A percentile compares a stretch with the other conserved stretches of the same genome.
phyloP scores from a whole-genome alignment of 129 eudicot genomes.

The Chrysanthemum lavandulifolium region DNA sequence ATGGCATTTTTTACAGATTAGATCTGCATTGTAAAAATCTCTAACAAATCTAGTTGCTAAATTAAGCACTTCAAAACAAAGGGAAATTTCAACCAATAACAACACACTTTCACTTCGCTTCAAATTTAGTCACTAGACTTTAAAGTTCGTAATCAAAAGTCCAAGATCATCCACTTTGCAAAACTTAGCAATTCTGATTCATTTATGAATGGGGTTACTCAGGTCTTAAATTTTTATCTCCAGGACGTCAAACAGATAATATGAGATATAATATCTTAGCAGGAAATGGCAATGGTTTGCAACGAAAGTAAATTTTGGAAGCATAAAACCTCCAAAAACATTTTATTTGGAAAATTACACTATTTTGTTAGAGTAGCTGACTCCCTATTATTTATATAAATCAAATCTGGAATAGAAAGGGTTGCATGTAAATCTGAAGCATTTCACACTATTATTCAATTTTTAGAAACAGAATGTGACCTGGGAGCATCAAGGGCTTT shows the following conservation, averaged over 20 bases:
- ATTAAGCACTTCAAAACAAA: not conserved
- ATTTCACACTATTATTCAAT: too few species aligned
- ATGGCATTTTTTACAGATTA: slow-evolving; percentile 6
- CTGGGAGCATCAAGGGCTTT: too few species aligned
- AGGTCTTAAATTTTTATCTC: not conserved
- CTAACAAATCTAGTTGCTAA: not conserved
- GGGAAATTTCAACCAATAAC: not conserved
- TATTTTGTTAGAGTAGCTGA: not conserved
- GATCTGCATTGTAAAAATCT: not conserved
- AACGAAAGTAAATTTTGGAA: not conserved
- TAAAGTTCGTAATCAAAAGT: not conserved
- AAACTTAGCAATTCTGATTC: not conserved
- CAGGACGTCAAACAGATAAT: not conserved
- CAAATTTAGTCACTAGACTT: not conserved
- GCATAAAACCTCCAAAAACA: not conserved
- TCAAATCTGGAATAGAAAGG: not conserved
- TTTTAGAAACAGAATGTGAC: too few species aligned
- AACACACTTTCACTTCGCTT: not conserved
- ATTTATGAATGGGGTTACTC: not conserved
- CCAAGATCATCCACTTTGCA: slow-evolving; percentile 5
- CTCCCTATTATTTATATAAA: not conserved
- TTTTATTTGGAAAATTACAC: not conserved
- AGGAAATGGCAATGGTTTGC: not conserved
- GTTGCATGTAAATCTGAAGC: too few species aligned
- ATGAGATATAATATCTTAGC: not conserved